Evolutionary conservation across 805 yeast genomes (phyloP).

Genomic region (Metschnikowia peoriensis): DNA sequence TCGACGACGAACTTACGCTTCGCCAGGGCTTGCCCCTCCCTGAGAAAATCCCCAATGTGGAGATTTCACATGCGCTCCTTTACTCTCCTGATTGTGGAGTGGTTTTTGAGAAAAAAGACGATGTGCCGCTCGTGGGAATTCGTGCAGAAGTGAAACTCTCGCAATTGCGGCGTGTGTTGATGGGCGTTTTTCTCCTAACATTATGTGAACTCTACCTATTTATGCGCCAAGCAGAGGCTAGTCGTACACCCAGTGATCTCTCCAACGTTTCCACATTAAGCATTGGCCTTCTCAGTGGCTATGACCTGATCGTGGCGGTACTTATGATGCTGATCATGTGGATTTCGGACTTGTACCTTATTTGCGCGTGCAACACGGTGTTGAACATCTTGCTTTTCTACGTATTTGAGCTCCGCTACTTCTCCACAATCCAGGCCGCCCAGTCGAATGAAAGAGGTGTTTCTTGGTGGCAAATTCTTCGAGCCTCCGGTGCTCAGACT

Average conservation of each 20-base stretch:
- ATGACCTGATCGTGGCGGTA: slow-evolving; percentile 72
- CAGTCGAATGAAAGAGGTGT: slow-evolving; percentile 72
- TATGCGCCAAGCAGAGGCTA: slow-evolving; percentile 65
- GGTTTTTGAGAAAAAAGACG: slow-evolving; percentile 31
- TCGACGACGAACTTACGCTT: slow-evolving; percentile 68
- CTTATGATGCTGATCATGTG: slow-evolving; percentile 53
- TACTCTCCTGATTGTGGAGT: slow-evolving; percentile 92
- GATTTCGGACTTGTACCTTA: slow-evolving; percentile 56
- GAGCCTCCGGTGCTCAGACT: slow-evolving; percentile 43
- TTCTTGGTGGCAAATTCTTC: slow-evolving; percentile 62
- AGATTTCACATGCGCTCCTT: slow-evolving; percentile 53
- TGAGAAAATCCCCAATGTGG: slow-evolving; percentile 50
- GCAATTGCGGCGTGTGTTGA: slow-evolving; percentile 41
- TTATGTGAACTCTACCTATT: slow-evolving; percentile 52
- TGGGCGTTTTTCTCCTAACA: slow-evolving; percentile 46
- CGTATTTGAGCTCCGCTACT: slow-evolving; percentile 72
- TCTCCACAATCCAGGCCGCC: slow-evolving; percentile 62
- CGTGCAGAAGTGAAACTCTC: slow-evolving; percentile 48
- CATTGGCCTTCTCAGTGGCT: slow-evolving; percentile 61
- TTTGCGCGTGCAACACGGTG: slow-evolving; percentile 68
- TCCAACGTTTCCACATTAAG: slow-evolving; percentile 57
- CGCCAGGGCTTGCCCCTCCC: slow-evolving; percentile 82
- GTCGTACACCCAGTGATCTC: slow-evolving; percentile 77
- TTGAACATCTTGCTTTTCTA: slow-evolving; percentile 67
- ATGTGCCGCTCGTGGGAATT: slow-evolving; percentile 45